These are phyloP conservation scores for Ochetophila trinervis DNA, from an alignment of 306 rosid species.

Conservation along the genomic window DNA sequence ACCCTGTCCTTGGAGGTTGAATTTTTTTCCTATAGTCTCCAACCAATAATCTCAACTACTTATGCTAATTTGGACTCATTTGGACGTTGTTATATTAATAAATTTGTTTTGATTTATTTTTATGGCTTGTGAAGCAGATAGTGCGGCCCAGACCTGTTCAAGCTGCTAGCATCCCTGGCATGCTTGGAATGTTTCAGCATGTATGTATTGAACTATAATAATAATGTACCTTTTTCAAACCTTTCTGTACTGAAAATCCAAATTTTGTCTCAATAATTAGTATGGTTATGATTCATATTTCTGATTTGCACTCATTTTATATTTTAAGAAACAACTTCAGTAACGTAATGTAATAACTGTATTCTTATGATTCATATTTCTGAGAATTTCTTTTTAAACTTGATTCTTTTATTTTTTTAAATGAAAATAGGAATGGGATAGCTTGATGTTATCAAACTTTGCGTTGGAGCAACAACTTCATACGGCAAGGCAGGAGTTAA, in stretches of 20 bases:
- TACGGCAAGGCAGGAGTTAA: conserved; percentile 91
- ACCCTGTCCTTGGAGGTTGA: not conserved
- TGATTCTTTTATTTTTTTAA: conserved; percentile 5
- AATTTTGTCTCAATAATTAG: too few species aligned
- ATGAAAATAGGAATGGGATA: conserved; percentile 85
- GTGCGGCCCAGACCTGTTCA: conserved; percentile 97
- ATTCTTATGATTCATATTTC: too few species aligned
- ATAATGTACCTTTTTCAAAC: conserved; percentile 1
- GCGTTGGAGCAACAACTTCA: conserved; percentile 91
- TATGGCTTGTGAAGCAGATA: conserved; percentile 57
- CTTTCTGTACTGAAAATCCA: too few species aligned
- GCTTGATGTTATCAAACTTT: conserved; percentile 78
- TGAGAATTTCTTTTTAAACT: too few species aligned
- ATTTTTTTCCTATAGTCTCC: not conserved
- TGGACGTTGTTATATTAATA: not conserved
- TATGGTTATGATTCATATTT: too few species aligned
- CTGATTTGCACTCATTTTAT: too few species aligned
- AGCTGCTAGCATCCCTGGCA: conserved; percentile 99
- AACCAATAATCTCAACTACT: not conserved
- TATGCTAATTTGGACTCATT: not conserved
- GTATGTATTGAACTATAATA: conserved; percentile 45
- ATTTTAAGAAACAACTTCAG: too few species aligned
- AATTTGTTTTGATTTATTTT: not conserved
- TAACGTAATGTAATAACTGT: not conserved
- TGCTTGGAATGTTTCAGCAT: conserved; percentile 97